These are phyloP conservation scores for Fusarium caatingaense DNA, from an alignment of 2,329 filamentous ascomycete genomes.

Conservation along the genomic window DNA sequence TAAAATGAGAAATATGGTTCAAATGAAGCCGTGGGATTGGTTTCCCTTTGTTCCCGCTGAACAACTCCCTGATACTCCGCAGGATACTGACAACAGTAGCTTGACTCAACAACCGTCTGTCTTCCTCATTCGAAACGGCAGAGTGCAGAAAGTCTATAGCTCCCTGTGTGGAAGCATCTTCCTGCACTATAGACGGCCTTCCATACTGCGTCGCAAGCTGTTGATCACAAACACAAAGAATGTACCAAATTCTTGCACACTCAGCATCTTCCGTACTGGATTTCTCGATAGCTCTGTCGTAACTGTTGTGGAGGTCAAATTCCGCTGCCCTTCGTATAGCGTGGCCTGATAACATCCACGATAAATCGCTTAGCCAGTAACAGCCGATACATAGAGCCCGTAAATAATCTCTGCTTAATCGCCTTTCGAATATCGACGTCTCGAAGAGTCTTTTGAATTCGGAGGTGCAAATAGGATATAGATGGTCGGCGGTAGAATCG, in stretches of 20 bases:
- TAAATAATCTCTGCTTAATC: conserved; percentile 62
- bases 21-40: conserved; percentile 64
- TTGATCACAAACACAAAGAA: conserved; percentile 70
- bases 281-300: conserved; percentile 54
- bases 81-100: conserved; percentile 69
- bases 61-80: conserved; percentile 65
- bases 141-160: conserved; percentile 66
- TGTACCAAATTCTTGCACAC: conserved; percentile 69
- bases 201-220: conserved; percentile 72
- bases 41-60: conserved; percentile 67
- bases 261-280: conserved; percentile 60
- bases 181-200: conserved; percentile 68
- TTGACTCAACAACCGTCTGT: conserved; percentile 68
- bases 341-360: conserved; percentile 70
- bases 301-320: conserved; percentile 58
- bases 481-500: conserved; percentile 63
- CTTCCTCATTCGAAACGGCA: conserved; percentile 62
- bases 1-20: conserved; percentile 56
- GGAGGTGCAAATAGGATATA: conserved; percentile 64
- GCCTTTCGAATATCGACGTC: conserved; percentile 54
- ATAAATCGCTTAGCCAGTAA: conserved; percentile 72
- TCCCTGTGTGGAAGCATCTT: conserved; percentile 67
- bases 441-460: conserved; percentile 68
- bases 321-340: conserved; percentile 63
- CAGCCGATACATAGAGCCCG: conserved; percentile 70